A percentile compares a stretch with the other conserved stretches of the same genome.
Conservation (phyloP, 2,329 filamentous ascomycete species). For the Aspergillus niger region DNA sequence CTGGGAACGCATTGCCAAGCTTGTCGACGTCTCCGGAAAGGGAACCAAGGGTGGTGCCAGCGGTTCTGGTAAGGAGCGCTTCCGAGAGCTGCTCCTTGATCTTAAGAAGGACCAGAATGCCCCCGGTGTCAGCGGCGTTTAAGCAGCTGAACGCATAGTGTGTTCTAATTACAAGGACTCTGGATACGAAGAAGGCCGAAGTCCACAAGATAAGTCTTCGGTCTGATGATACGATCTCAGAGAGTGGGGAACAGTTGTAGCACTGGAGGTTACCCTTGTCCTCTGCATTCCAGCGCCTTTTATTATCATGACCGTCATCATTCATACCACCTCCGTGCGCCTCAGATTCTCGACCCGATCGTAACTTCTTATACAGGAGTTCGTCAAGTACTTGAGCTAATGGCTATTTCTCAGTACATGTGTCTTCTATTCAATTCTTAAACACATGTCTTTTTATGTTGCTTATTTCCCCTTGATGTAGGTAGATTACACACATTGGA, state of each 20-base stretch:
- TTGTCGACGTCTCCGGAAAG: slow-evolving; percentile 97
- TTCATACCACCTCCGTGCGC: slow-evolving; percentile 8
- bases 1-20: slow-evolving; percentile 97
- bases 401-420: slow-evolving; percentile 2
- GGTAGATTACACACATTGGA: slow-evolving; percentile 22
- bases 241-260: slow-evolving; percentile 3
- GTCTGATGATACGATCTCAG: background rate
- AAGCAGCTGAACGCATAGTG: slow-evolving; percentile 12
- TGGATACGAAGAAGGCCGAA: background rate
- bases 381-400: background rate
- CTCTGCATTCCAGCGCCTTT: slow-evolving; percentile 11
- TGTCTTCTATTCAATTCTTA: slow-evolving; percentile 10
- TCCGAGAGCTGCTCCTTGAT: slow-evolving; percentile 84
- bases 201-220: background rate
- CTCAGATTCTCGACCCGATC: slow-evolving; percentile 5
- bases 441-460: slow-evolving; percentile 20
- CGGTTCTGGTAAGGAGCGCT: slow-evolving; percentile 92
- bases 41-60: slow-evolving; percentile 81
- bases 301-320: slow-evolving; percentile 13
- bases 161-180: background rate
- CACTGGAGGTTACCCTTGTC: slow-evolving; percentile 12
- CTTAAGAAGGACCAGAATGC: slow-evolving; percentile 91
- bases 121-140: slow-evolving; percentile 58
- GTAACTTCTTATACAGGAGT: background rate
- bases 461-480: slow-evolving; percentile 23